Base-by-base conservation (phyloP, 441 rosid genomes). In the Gossypium gossypioides region DNA sequence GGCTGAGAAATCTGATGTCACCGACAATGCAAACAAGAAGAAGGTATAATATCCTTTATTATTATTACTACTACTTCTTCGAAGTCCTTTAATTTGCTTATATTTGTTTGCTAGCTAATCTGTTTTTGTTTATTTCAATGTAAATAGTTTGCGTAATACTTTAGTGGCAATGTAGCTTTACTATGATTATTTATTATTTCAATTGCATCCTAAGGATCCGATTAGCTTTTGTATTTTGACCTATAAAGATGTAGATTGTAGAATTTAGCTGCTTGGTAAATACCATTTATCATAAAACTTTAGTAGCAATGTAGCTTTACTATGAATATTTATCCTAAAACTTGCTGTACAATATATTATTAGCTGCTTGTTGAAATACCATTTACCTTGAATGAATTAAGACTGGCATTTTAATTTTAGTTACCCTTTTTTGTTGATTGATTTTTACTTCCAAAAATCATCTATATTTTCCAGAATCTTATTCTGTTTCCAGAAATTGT, bases 1-100 rank as follows among this genome's bases (percentile, higher is more conserved):
- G 81, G 97, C 97, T 1, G 97, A 91, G 83, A 86, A 82, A 57
- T 74, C 86, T 0, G 97, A 86, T 3, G 91, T 83, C 15, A 82
- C 85, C 5, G 91, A 84, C 10, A 82, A 82, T 66, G 63, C 80
- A 46, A 75, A 71, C 55, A 82, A 72, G 75, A 84, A 84, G 90
- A 88, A 80, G 84, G 88, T 83, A 76, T 7, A 2, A 52, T 2
- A 3, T 34, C 8, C 0, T 32, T 40, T 40, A 40, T 40, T 40
- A 37, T 37, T 37, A 40, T 9, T 34, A 15, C 4, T 1, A 29
- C 5, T 21, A 5, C 16, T 29, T 3, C 12, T 40, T 63, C 29
- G 0, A 40, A 63, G 52, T 63, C 15, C n/a, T 19, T 12, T 42
- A 5, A 19, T 21, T 0, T 1, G 32, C 2, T 22, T 64, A 64